Evolutionary conservation across 2,329 filamentous ascomycete genomes (phyloP).

Genomic region (Camptophora hylomeconis): DNA sequence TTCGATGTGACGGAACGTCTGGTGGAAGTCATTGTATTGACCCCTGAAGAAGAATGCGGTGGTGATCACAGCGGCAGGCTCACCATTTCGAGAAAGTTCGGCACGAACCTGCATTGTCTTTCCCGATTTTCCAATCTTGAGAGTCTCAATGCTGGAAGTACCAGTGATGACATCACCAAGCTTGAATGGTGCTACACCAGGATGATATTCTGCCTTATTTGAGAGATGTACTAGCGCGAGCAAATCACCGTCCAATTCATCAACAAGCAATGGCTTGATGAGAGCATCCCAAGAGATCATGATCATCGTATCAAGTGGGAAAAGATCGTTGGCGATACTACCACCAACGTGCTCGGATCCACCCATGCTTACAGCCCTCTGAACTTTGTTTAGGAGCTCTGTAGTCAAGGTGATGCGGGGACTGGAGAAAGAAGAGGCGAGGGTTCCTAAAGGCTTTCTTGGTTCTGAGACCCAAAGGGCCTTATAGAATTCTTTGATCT

Average conservation of each 20-base stretch:
- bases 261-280: slow-evolving; percentile 5
- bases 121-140: slow-evolving; percentile 4
- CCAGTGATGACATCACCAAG: slow-evolving; percentile 3
- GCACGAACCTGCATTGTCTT: slow-evolving; percentile 5
- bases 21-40: slow-evolving; percentile 4
- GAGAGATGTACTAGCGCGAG: slow-evolving; percentile 7
- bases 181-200: slow-evolving; percentile 1
- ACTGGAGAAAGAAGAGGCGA: neutral
- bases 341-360: neutral
- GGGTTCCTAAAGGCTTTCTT: neutral
- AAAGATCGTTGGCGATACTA: neutral
- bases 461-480: slow-evolving; percentile 4
- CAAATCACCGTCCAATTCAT: slow-evolving; percentile 6
- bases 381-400: neutral
- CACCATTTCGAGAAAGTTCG: slow-evolving; percentile 3
- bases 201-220: slow-evolving; percentile 4
- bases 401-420: neutral
- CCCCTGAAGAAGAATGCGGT: slow-evolving; percentile 7
- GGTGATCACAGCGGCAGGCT: slow-evolving; percentile 1
- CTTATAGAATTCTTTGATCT: slow-evolving; percentile 6
- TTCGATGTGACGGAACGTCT: neutral
- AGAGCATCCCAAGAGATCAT: slow-evolving; percentile 7
- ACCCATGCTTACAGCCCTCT: neutral
- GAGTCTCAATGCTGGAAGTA: slow-evolving; percentile 1
- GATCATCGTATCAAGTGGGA: no score